Evolutionary conservation across 179 eudicot species (phyloP).

Genomic region (Actinidia arguta): DNA sequence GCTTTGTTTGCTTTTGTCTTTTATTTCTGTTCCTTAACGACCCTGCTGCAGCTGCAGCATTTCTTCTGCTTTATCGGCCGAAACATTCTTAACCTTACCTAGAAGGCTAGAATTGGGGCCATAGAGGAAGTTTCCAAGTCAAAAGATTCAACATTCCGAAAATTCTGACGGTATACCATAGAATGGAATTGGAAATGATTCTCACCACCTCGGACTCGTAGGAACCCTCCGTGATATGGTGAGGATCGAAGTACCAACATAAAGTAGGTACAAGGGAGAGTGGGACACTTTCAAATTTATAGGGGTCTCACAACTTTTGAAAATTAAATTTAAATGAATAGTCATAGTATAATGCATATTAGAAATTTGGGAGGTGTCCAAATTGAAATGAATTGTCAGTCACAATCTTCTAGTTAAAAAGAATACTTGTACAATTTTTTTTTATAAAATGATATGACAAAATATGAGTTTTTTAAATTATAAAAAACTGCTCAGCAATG

Average conservation of each 20-base stretch:
- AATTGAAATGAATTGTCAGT: too few relatives aligned
- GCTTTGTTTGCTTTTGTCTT: not conserved
- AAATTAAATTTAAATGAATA: too few relatives aligned
- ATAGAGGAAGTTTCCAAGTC: constrained; percentile 8
- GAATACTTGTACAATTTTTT: too few relatives aligned
- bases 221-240: not conserved
- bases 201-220: not conserved
- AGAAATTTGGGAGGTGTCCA: too few relatives aligned
- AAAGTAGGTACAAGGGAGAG: not conserved
- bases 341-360: too few relatives aligned
- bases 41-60: too few relatives aligned
- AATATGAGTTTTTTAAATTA: too few relatives aligned
- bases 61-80: not conserved
- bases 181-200: constrained; percentile 21
- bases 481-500: too few relatives aligned
- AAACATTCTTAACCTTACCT: not conserved
- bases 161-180: constrained; percentile 13
- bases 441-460: too few relatives aligned
- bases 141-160: not conserved
- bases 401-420: too few relatives aligned
- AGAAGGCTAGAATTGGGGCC: not conserved
- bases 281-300: not conserved
- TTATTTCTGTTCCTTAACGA: not conserved
- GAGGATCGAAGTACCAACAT: not conserved
- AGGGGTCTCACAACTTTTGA: too few relatives aligned